phyloP scores from a whole-genome alignment of 176 grass and related monocot species.

The Coix lacrymajobi region DNA sequence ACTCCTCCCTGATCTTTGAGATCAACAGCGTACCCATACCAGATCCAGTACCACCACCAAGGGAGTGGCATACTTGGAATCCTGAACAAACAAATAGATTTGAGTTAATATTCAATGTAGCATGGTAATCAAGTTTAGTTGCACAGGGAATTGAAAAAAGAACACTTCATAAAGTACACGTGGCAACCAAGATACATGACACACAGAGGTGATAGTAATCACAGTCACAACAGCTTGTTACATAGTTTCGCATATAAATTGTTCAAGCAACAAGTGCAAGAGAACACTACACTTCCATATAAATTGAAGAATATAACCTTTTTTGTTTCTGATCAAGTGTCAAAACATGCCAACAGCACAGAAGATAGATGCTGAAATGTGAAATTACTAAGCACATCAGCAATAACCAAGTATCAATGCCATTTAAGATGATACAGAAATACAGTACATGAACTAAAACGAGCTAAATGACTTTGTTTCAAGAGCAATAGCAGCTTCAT shows the following conservation, averaged over 20 bases:
- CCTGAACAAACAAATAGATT: constrained; percentile 35
- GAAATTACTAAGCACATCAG: background rate
- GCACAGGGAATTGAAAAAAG: background rate
- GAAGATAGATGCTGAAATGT: background rate
- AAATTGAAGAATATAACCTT: background rate
- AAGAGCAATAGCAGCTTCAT: background rate
- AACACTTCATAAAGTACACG: background rate
- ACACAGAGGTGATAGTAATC: background rate
- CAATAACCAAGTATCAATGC: background rate
- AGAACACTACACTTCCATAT: background rate
- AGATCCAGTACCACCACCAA: constrained; percentile 77
- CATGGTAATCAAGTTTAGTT: background rate
- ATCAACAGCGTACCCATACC: constrained; percentile 77
- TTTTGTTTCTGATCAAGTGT: background rate
- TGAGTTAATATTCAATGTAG: background rate
- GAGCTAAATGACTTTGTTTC: background rate
- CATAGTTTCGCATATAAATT: background rate
- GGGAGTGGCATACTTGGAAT: constrained; percentile 64
- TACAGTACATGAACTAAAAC: background rate
- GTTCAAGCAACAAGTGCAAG: background rate
- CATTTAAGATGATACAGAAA: background rate
- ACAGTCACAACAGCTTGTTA: background rate
- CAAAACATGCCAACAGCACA: background rate
- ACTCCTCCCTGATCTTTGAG: constrained; percentile 82
- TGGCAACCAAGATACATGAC: background rate